phyloP scores from a whole-genome alignment of 2,329 filamentous ascomycete genomes.

The Blumeria graminis region DNA sequence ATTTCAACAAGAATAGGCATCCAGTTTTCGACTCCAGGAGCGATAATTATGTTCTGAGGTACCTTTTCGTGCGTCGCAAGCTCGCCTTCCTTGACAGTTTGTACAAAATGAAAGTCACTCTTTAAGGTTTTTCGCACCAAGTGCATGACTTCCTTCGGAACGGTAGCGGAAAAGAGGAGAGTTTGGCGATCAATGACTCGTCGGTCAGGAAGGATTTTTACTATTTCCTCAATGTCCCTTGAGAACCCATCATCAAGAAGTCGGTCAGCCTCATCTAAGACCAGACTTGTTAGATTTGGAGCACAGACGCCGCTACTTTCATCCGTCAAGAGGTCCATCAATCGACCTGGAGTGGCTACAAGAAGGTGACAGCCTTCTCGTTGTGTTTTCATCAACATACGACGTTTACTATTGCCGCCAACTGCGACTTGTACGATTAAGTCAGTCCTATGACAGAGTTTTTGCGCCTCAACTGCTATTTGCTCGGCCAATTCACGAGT shows the following conservation, averaged over 20 bases:
- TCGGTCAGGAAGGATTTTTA: conserved; percentile 35
- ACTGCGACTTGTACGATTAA: conserved; percentile 50
- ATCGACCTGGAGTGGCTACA: conserved; percentile 70
- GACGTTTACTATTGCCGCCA: conserved; percentile 58
- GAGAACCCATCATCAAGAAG: conserved; percentile 89
- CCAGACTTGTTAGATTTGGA: conserved; percentile 58
- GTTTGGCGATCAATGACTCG: conserved; percentile 54
- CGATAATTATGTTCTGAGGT: conserved; percentile 49
- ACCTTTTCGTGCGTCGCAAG: conserved; percentile 65
- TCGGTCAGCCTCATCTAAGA: conserved; percentile 91
- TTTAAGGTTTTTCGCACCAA: conserved; percentile 56
- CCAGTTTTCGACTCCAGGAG: conserved; percentile 49
- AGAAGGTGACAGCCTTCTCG: conserved; percentile 69
- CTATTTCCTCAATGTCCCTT: conserved; percentile 36
- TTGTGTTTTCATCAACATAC: conserved; percentile 15
- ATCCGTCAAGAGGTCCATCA: conserved; percentile 52
- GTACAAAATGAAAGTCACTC: conserved; percentile 65
- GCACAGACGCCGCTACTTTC: conserved; percentile 18
- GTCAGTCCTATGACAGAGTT: conserved; percentile 12
- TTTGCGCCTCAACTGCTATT: conserved; percentile 51
- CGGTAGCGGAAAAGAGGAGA: conserved; percentile 83
- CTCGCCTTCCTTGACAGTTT: conserved; percentile 64
- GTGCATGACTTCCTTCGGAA: conserved; percentile 58
- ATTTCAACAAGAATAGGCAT: conserved; percentile 43
- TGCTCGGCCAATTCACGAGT: conserved; percentile 65